Evolutionary conservation across 257 asterid genomes (phyloP), one percentile per base, ranked within the genome.

Genomic region (Haberlea rhodopensis): DNA sequence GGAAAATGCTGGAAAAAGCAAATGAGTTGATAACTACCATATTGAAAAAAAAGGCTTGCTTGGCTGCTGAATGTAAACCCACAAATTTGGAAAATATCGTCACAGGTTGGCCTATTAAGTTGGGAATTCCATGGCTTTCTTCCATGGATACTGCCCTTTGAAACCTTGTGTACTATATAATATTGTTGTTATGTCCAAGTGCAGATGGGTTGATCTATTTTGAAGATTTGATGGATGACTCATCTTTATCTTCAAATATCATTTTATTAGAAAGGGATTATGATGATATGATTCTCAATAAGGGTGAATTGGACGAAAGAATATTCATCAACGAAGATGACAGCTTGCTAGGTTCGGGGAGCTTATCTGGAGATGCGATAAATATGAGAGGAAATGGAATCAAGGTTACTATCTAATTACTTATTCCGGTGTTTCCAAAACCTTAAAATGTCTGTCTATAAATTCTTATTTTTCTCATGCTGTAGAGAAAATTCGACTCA

Each of bases 271-370:
- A 92, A 76, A 85, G 80, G 68, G 85, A 89, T 73, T 87, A 89
- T 60, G 84, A 89, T 60, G 84, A 80, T 57, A 82, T 82, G 19
- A 75, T 80, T 68, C 80, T 46, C 25, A 75, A 81, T 52, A 82
- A 77, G 68, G 91, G 87, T 59, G 99, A 86, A 49, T 60, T 94
- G 70, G 99, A 94, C 60, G 97, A 94, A 82, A 87, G 95, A 70
- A 87, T 90, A 45, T 87, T 90, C 74, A 72, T 87, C 34, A 81
- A 85, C 51, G 96, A 84, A 46, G 87, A 86, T 61, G 96, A 90
- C 65, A 85, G 89, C 81, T 76, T 94, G 81, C 94, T 89, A 57
- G 95, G 76, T 52, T 82, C 94, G n/a, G 97, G 94, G 68, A 84
- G 88, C 78, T 83, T 89, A 73, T 88, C 96, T 69, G 89, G 91